Evolutionary conservation across 805 yeast species (phyloP).

Genomic region (Wickerhamiella lipophila): DNA sequence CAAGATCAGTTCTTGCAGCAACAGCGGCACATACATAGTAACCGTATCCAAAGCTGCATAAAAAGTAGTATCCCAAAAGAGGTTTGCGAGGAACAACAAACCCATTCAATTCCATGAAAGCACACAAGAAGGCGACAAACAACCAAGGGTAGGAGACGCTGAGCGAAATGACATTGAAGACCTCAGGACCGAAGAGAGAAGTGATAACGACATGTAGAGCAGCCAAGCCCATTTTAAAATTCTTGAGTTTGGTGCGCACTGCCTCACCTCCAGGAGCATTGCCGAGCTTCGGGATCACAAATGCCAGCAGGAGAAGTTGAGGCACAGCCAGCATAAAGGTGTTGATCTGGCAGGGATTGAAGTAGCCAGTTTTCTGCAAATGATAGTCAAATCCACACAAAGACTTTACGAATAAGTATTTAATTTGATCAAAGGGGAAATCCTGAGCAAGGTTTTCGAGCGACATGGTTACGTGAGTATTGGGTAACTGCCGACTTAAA

Average conservation of each 20-base stretch:
- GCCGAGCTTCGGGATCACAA: constrained; percentile 14
- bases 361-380: constrained; percentile 19
- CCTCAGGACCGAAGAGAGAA: constrained; percentile 15
- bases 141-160: constrained; percentile 14
- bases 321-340: constrained; percentile 21
- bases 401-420: constrained; percentile 34
- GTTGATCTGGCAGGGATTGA: constrained; percentile 19
- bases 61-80: constrained; percentile 21
- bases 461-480: constrained; percentile 4
- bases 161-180: constrained; percentile 19
- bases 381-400: constrained; percentile 19
- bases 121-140: constrained; percentile 17
- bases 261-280: constrained; percentile 15
- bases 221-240: constrained; percentile 18
- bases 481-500: too few species aligned
- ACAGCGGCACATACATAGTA: constrained; percentile 18
- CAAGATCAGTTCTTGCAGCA: constrained; percentile 8
- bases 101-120: constrained; percentile 23
- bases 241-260: constrained; percentile 13
- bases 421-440: background rate
- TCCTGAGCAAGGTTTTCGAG: background rate
- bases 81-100: constrained; percentile 19
- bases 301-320: constrained; percentile 15
- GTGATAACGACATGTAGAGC: constrained; percentile 14
- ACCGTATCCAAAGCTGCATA: constrained; percentile 19